phyloP scores from a whole-genome alignment of 75 land plant genomes.

The Pinus tabuliformis region DNA sequence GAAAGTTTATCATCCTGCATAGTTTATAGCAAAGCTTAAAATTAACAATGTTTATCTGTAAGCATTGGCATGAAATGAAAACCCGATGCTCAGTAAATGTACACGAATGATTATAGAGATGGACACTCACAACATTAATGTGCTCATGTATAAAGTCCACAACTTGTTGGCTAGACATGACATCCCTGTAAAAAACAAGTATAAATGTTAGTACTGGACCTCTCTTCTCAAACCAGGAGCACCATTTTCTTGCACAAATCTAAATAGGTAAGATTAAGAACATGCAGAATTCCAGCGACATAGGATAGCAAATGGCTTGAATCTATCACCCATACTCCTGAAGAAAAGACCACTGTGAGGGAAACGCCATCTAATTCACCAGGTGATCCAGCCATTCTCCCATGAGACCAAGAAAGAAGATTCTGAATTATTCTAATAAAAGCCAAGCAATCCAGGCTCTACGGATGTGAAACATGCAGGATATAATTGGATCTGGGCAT shows the following conservation, averaged over 20 bases:
- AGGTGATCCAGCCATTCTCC: too few species aligned
- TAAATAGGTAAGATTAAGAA: background rate
- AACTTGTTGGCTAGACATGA: conserved; percentile 86
- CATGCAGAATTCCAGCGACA: background rate
- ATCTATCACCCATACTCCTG: background rate
- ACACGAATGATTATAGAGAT: background rate
- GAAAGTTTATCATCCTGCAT: conserved; percentile 74
- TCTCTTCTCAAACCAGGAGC: conserved; percentile 12
- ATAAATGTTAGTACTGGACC: background rate
- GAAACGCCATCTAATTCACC: background rate
- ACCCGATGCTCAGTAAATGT: background rate
- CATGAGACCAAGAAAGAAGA: too few species aligned
- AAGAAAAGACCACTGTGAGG: background rate
- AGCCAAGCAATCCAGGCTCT: too few species aligned
- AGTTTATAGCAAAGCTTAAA: background rate
- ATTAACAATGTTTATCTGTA: background rate
- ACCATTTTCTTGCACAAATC: conserved; percentile 10
- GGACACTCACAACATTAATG: conserved; percentile 44
- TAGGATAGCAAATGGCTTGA: background rate
- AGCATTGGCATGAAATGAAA: background rate
- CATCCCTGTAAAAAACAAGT: conserved; percentile 55
- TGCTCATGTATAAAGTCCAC: conserved; percentile 83
- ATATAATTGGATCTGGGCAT: too few species aligned
- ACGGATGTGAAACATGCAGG: too few species aligned
- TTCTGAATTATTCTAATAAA: too few species aligned